Evolutionary conservation across 2,329 filamentous ascomycete genomes (phyloP).

Genomic region (Zymoseptoria pseudotritici): DNA sequence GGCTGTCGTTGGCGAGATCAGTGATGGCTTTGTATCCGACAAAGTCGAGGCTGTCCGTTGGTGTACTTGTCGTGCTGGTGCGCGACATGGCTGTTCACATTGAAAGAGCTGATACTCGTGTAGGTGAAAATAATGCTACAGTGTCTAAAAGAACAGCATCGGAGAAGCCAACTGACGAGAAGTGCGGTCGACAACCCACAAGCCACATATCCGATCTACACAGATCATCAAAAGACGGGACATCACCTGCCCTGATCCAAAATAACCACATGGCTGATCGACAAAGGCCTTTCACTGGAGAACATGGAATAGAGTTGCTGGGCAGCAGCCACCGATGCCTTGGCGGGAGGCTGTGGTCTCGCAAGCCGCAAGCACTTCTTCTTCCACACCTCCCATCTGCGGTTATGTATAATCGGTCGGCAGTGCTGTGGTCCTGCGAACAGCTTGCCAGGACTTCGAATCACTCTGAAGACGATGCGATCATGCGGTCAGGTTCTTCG

Average conservation of each 20-base stretch:
- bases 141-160: background rate
- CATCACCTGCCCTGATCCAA: background rate
- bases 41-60: background rate
- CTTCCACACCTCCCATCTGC: background rate
- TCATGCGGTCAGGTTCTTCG: background rate
- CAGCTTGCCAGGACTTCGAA: background rate
- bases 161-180: background rate
- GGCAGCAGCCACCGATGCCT: background rate
- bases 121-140: background rate
- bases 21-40: background rate
- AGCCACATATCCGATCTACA: background rate
- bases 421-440: background rate
- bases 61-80: background rate
- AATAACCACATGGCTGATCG: background rate
- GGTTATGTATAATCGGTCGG: too few species aligned
- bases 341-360: background rate
- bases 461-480: background rate
- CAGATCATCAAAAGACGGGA: background rate
- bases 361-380: background rate
- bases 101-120: background rate
- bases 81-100: background rate
- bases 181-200: background rate
- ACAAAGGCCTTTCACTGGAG: background rate
- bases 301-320: background rate
- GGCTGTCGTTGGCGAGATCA: background rate